phyloP scores from a whole-genome alignment of 2,329 filamentous ascomycete genomes.

The Botrytis deweyae region DNA sequence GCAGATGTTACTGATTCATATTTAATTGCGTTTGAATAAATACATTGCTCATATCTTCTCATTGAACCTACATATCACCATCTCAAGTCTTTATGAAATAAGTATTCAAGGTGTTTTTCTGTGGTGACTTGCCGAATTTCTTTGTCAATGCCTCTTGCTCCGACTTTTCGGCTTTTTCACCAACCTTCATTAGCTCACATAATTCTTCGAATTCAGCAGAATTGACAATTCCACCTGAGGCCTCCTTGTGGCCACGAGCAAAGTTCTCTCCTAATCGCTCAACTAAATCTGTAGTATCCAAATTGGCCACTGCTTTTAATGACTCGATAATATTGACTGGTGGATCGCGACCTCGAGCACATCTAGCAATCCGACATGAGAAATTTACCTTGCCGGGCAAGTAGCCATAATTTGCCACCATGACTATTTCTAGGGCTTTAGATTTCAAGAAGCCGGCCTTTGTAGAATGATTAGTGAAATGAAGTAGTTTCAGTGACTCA shows the following conservation, averaged over 20 bases:
- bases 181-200: slow-evolving; percentile 57
- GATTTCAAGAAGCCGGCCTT: slow-evolving; percentile 56
- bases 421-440: slow-evolving; percentile 59
- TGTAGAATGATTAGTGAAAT: background rate
- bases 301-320: slow-evolving; percentile 51
- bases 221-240: slow-evolving; percentile 63
- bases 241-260: slow-evolving; percentile 65
- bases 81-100: slow-evolving; percentile 50
- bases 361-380: slow-evolving; percentile 60
- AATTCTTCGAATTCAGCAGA: slow-evolving; percentile 64
- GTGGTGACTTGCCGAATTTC: slow-evolving; percentile 42
- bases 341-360: slow-evolving; percentile 52
- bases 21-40: background rate
- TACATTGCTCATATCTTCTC: background rate
- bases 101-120: slow-evolving; percentile 55
- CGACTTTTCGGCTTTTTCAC: slow-evolving; percentile 48
- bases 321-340: slow-evolving; percentile 64
- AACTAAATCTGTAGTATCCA: slow-evolving; percentile 41
- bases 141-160: slow-evolving; percentile 40
- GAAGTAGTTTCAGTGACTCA: too few species aligned
- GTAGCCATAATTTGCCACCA: slow-evolving; percentile 68
- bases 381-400: slow-evolving; percentile 64
- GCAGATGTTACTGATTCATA: background rate
- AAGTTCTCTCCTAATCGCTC: slow-evolving; percentile 61
- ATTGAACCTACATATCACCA: background rate